Base-by-base conservation (phyloP, 495 filamentous ascomycete genomes). In the Lentithecium fluviatile region DNA sequence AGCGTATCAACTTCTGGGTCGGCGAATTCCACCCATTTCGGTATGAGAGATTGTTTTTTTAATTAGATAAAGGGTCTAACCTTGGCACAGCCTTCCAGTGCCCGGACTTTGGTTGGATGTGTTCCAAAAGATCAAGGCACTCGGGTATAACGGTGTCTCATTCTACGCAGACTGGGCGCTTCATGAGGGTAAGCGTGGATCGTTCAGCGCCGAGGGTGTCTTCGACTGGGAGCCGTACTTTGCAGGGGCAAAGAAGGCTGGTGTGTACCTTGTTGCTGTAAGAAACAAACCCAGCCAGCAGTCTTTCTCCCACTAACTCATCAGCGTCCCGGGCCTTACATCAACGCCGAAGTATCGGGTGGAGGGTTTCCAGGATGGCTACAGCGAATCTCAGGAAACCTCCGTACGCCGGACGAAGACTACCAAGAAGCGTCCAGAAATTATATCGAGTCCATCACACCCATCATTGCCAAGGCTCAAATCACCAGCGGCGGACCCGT, bases 311-410 rank as follows among this genome's bases (percentile, higher is more conserved):
- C n/a, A n/a, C n/a, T n/a, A n/a, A n/a, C n/a, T n/a, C n/a, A n/a
- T n/a, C n/a, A n/a, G n/a, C n/a, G 83, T 20, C 78, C 83, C 13
- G 83, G 83, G 0, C 83, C 82, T 2, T 86, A 85, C 59, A 71
- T 75, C 59, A 86, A 85, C 58, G 84, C 75, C 6, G 71, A 73
- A 36, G 65, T 68, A 11, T 70, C 67, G 43, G 80, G 68, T 12
- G 80, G 79, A 2, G 80, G 80, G 0, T 74, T 79, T 25, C 78
- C 80, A 0, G 65, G 81, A 7, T 83, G 78, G 78, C 76, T 77
- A 6, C 74, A 76, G 6, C 80, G 81, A 69, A 80, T 80, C 0
- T 78, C 77, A 50, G 72, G 79, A 64, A 80, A 80, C 8, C 24
- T 79, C 72, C 24, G 62, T 6, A 65, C 62, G 1, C 50, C 49